A percentile compares a stretch with the other conserved stretches of the same genome.
Evolutionary conservation across 352 stramenopile species (phyloP).

Genomic region (Hyaloperonospora brassicae): DNA sequence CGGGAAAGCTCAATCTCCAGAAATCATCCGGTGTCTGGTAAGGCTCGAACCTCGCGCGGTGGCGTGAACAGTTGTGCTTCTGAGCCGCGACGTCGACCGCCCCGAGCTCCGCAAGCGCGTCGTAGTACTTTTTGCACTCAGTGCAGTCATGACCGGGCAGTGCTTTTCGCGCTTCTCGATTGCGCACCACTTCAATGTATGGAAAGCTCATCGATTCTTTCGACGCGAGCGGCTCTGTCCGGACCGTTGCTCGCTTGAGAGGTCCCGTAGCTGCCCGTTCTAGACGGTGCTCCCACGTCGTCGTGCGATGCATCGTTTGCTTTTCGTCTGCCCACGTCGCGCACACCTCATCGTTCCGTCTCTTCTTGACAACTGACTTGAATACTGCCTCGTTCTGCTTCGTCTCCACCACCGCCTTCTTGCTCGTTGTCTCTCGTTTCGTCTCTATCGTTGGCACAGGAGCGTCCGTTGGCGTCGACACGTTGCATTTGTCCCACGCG

Average conservation of each 20-base stretch:
- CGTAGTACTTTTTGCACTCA: slow-evolving; percentile 77
- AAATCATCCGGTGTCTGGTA: slow-evolving; percentile 83
- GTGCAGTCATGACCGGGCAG: slow-evolving; percentile 58
- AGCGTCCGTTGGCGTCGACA: slow-evolving; percentile 4
- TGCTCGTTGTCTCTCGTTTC: slow-evolving; percentile 1
- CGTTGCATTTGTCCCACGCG: neutral
- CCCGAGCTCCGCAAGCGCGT: slow-evolving; percentile 46
- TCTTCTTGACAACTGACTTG: slow-evolving; percentile 12
- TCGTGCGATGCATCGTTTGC: slow-evolving; percentile 20
- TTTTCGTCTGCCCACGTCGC: slow-evolving; percentile 45
- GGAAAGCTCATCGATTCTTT: slow-evolving; percentile 22
- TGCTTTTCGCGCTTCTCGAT: slow-evolving; percentile 46
- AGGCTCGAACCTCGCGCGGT: slow-evolving; percentile 61
- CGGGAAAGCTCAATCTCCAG: slow-evolving; percentile 76
- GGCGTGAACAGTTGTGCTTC: slow-evolving; percentile 59
- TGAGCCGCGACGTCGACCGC: slow-evolving; percentile 29
- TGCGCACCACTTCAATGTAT: slow-evolving; percentile 79
- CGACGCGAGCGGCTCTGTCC: slow-evolving; percentile 1
- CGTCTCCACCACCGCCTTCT: slow-evolving; percentile 4
- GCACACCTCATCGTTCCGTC: slow-evolving; percentile 5
- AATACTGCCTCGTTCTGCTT: neutral
- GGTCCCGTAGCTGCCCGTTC: slow-evolving; percentile 3
- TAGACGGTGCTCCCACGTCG: slow-evolving; percentile 13
- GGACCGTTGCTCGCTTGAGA: slow-evolving; percentile 16
- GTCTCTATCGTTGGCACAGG: slow-evolving; percentile 1